A percentile compares a stretch with the other conserved stretches of the same genome.
Evolutionary conservation across 495 filamentous ascomycete genomes (phyloP).

Genomic region (Halenospora varia): DNA sequence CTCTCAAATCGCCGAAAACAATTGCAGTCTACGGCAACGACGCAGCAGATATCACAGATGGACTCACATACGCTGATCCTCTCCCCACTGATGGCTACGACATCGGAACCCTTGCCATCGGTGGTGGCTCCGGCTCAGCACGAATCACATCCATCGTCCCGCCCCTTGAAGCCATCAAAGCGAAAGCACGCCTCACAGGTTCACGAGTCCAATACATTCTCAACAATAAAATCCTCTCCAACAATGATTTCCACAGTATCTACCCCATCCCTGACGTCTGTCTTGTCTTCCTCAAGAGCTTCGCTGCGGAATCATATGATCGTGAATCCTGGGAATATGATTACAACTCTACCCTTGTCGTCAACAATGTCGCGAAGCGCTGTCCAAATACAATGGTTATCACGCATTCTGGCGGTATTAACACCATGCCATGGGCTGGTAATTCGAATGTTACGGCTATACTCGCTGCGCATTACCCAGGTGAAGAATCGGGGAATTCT

Average conservation of each 20-base stretch:
- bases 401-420: slow-evolving; percentile 78
- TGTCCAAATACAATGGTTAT: slow-evolving; percentile 94
- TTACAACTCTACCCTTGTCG: slow-evolving; percentile 77
- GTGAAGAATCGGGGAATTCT: slow-evolving; percentile 82
- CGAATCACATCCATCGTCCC: slow-evolving; percentile 69
- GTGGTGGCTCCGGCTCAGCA: slow-evolving; percentile 74
- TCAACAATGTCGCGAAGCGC: slow-evolving; percentile 66
- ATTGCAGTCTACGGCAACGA: slow-evolving; percentile 63
- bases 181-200: slow-evolving; percentile 46
- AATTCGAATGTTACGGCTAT: slow-evolving; percentile 67
- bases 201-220: slow-evolving; percentile 65
- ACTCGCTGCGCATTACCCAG: slow-evolving; percentile 85
- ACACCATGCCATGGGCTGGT: slow-evolving; percentile 70
- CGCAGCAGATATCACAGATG: slow-evolving; percentile 46
- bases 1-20: slow-evolving; percentile 45
- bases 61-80: slow-evolving; percentile 49
- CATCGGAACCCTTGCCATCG: slow-evolving; percentile 36
- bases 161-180: slow-evolving; percentile 79
- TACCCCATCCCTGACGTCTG: slow-evolving; percentile 34
- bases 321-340: slow-evolving; percentile 56
- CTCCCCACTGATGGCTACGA: slow-evolving; percentile 60
- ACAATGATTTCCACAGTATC: slow-evolving; percentile 23
- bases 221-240: slow-evolving; percentile 50
- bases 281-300: slow-evolving; percentile 84
- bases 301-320: slow-evolving; percentile 85